Evolutionary conservation across 2,329 filamentous ascomycete genomes (phyloP).

Genomic region (Neonectria sp.): DNA sequence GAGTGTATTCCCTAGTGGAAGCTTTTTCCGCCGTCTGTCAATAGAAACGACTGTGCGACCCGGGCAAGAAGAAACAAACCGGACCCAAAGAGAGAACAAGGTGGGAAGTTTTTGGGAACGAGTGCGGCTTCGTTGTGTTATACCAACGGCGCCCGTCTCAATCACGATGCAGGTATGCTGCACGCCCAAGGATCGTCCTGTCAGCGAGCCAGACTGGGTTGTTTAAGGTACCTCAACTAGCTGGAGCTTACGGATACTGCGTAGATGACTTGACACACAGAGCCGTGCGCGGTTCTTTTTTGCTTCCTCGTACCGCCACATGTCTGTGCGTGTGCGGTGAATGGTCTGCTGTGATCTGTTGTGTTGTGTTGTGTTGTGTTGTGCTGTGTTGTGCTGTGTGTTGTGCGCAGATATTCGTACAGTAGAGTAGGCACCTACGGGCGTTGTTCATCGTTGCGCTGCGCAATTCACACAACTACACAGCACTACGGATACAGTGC

Average conservation of each 20-base stretch:
- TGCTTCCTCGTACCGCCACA: conserved; percentile 46
- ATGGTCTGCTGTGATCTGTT: conserved; percentile 15
- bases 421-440: not conserved
- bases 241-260: too few relatives aligned
- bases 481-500: not conserved
- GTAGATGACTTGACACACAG: not conserved
- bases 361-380: conserved; percentile 13
- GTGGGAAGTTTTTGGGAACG: not conserved
- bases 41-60: conserved; percentile 29
- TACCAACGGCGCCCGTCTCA: conserved; percentile 10
- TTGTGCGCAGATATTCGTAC: not conserved
- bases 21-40: conserved; percentile 4
- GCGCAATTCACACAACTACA: not conserved
- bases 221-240: conserved; percentile 3
- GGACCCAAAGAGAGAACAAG: conserved; percentile 13
- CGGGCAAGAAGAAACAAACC: conserved; percentile 14
- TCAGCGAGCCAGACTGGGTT: conserved; percentile 4
- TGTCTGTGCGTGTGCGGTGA: conserved; percentile 33
- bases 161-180: conserved; percentile 10
- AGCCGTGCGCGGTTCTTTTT: conserved; percentile 44
- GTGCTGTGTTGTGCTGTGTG: conserved; percentile 3
- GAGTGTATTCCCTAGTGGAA: conserved; percentile 16
- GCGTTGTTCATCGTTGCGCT: conserved; percentile 3
- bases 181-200: conserved; percentile 12
- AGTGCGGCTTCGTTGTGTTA: conserved; percentile 19